Base-by-base conservation (phyloP, 495 filamentous ascomycete species). In the Friedmanniomyces simplex region DNA sequence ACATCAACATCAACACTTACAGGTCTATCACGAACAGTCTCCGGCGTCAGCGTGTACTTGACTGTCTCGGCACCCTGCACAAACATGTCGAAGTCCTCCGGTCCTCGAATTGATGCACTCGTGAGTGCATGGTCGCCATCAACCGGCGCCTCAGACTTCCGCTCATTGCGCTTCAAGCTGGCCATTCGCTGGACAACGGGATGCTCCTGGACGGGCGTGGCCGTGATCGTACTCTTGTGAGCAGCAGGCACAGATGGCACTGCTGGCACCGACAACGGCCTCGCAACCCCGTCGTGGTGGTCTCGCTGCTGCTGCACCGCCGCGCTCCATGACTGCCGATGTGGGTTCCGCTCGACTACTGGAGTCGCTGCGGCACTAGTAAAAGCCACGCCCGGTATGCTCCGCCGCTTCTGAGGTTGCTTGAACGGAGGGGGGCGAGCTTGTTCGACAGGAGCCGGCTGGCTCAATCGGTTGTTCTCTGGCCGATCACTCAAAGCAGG, bases 51-150 rank as follows among this genome's bases (percentile, higher is more conserved):
- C 1, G 93, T 96, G 67, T 85, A 96, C 69, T 91, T 90, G 46
- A 98, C 84, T 1, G 93, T 96, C 67, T 95, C 84, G 55, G 89
- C 82, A 69, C 89, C 90, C 37, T 86, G 83, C 57, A 98, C 93
- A 36, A 96, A 76, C 61, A 91, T 80, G 64, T 98, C 93, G 69
- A 98, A 90, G 49, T 63, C 61, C 24, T 63, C 57, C 8, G 61
- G 61, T 14, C 57, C 61, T 6, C 57, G 42, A 28, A 63, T 63
- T 1, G 57, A 60, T 12, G 61, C 61, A 37, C 61, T 63, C 3
- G 61, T 63, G 26, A 63, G n/a, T 22, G 36, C 37, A 14, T 20
- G 22, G 7, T 39, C 43, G 30, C 24, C 26, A 20, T 41, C 37
- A 1, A 37, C 28, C 11, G 42, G 39, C 30, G 50, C n/a, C 24